Conservation (phyloP, 2,329 filamentous ascomycete genomes). For the Sclerotinia nivalis region DNA sequence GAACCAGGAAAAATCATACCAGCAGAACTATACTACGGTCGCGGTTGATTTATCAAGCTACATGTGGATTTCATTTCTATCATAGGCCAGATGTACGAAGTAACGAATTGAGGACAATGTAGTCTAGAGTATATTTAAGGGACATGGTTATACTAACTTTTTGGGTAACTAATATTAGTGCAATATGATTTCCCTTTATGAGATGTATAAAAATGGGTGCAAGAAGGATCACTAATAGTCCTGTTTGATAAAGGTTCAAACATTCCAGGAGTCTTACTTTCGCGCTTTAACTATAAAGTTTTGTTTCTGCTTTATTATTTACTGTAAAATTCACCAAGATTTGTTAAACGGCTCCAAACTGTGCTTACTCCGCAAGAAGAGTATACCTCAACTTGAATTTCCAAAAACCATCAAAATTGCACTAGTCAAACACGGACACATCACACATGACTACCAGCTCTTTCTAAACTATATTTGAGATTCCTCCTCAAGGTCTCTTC, state of each 20-base stretch:
- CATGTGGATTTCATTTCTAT: neutral
- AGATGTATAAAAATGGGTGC: neutral
- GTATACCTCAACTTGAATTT: neutral
- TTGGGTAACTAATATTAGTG: neutral
- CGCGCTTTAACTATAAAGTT: neutral
- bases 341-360: neutral
- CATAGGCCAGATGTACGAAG: too few species aligned
- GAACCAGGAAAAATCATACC: constrained; percentile 31
- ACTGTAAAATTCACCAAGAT: neutral
- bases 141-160: neutral
- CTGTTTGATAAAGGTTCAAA: neutral
- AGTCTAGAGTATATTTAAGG: neutral
- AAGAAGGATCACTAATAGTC: neutral
- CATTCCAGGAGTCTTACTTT: too few species aligned
- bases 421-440: neutral
- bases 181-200: neutral
- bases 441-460: neutral
- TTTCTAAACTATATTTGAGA: neutral
- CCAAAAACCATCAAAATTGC: neutral
- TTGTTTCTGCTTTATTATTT: neutral
- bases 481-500: neutral
- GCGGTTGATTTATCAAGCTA: constrained; percentile 12
- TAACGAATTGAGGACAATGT: too few species aligned
- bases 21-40: constrained; percentile 30
- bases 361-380: neutral